Conservation (phyloP, 2,329 filamentous ascomycete species). For the Arthrobotrys sinensis region DNA sequence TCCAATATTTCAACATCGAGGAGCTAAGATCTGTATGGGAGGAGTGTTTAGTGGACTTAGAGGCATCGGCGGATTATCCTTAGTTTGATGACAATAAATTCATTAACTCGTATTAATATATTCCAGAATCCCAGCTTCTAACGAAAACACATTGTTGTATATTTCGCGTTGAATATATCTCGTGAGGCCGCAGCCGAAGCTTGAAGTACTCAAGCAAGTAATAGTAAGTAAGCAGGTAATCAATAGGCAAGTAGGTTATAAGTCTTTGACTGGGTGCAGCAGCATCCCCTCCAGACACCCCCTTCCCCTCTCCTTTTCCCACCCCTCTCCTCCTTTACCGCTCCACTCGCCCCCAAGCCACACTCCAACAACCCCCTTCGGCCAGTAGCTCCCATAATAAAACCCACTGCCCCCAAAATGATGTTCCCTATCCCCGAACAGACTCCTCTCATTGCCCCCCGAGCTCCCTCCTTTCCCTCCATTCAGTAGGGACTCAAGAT, state of each 20-base stretch:
- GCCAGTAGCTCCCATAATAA: slow-evolving; percentile 91
- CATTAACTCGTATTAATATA: too few species aligned
- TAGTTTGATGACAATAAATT: not conserved
- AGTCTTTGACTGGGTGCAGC: slow-evolving; percentile 86
- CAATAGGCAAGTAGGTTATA: too few species aligned
- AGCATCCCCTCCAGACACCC: slow-evolving; percentile 95
- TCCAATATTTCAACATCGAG: not conserved
- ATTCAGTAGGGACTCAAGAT: slow-evolving; percentile 85
- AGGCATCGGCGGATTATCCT: not conserved
- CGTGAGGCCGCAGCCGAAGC: not conserved
- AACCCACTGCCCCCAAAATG: slow-evolving; percentile 89
- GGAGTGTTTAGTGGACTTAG: not conserved
- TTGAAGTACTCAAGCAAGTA: too few species aligned
- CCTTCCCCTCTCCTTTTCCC: slow-evolving; percentile 71
- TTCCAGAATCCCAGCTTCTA: too few species aligned
- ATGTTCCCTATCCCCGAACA: slow-evolving; percentile 88
- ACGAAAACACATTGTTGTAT: too few species aligned
- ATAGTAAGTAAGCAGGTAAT: too few species aligned
- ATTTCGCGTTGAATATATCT: too few species aligned
- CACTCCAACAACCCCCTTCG: slow-evolving; percentile 83
- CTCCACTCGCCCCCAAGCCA: slow-evolving; percentile 78
- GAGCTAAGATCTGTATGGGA: not conserved
- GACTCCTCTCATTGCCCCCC: slow-evolving; percentile 79
- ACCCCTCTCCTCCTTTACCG: slow-evolving; percentile 75
- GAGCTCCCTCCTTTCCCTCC: slow-evolving; percentile 81